phyloP scores from a whole-genome alignment of 2,329 filamentous ascomycete species.

The Penicillium digitatum region DNA sequence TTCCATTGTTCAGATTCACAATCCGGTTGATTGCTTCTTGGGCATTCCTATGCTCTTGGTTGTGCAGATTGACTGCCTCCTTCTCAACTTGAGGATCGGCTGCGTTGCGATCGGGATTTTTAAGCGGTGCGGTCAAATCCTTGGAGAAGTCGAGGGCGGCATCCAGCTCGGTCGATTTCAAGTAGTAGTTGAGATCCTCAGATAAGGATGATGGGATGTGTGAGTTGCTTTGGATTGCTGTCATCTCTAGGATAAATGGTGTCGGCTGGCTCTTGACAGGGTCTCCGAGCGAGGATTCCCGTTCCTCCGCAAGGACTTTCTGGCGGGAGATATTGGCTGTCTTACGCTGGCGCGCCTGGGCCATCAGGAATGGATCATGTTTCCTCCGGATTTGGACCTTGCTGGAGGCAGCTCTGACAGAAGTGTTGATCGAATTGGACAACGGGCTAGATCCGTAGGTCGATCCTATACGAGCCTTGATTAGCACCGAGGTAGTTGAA shows the following conservation, averaged over 20 bases:
- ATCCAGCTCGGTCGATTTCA: constrained; percentile 65
- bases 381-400: constrained; percentile 62
- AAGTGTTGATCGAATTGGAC: constrained; percentile 49
- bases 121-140: constrained; percentile 51
- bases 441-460: constrained; percentile 40
- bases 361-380: constrained; percentile 77
- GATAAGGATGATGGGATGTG: constrained; percentile 11
- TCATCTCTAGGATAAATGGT: constrained; percentile 62
- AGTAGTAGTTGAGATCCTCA: constrained; percentile 65
- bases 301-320: constrained; percentile 62
- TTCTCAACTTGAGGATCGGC: constrained; percentile 39
- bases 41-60: constrained; percentile 61
- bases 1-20: constrained; percentile 70
- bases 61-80: constrained; percentile 46
- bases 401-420: constrained; percentile 62
- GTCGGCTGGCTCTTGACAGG: constrained; percentile 75
- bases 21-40: constrained; percentile 75
- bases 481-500: constrained; percentile 9
- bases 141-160: constrained; percentile 64
- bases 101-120: constrained; percentile 27
- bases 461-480: constrained; percentile 22
- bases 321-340: constrained; percentile 75
- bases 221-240: constrained; percentile 19
- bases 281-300: constrained; percentile 65
- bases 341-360: constrained; percentile 78